A percentile compares a stretch with the other conserved stretches of the same genome.
Conservation (phyloP, 306 rosid genomes). For the Prunus mongolica region DNA sequence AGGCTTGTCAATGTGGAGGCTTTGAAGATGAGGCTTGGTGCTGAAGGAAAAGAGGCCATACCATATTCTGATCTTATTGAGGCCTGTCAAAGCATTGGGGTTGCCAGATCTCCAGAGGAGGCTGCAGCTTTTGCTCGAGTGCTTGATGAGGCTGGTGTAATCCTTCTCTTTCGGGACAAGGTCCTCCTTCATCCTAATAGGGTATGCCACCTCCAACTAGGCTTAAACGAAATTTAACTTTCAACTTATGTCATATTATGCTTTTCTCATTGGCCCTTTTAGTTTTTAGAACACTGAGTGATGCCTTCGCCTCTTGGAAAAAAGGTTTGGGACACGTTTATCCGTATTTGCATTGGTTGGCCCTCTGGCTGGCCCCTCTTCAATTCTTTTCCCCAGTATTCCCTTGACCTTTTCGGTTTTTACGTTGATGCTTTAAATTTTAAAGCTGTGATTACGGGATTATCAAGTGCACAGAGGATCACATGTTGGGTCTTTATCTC, state of each 20-base stretch:
- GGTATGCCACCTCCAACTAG: conserved; percentile 28
- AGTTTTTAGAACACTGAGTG: not conserved
- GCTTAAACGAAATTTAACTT: not conserved
- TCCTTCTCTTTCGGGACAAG: conserved; percentile 82
- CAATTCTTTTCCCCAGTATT: not conserved
- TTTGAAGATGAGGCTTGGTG: conserved; percentile 60
- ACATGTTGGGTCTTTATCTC: not conserved
- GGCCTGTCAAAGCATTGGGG: conserved; percentile 68
- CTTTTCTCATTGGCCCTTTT: not conserved
- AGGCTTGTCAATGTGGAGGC: conserved; percentile 88
- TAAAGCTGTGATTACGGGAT: not conserved
- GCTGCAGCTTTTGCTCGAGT: conserved; percentile 67
- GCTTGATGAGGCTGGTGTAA: conserved; percentile 92
- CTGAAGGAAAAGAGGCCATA: conserved; percentile 71
- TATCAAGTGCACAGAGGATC: not conserved
- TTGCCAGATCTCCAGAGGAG: conserved; percentile 68
- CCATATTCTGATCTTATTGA: conserved; percentile 64
- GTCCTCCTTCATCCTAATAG: conserved; percentile 90
- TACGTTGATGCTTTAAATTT: not conserved
- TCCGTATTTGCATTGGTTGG: not conserved
- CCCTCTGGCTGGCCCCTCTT: conserved; percentile 1
- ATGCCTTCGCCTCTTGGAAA: not conserved
- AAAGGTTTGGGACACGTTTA: not conserved
- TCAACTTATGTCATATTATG: not conserved
- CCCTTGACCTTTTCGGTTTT: not conserved